Base-by-base conservation (phyloP, 2,329 filamentous ascomycete genomes). In the Sporothrix luriei region DNA sequence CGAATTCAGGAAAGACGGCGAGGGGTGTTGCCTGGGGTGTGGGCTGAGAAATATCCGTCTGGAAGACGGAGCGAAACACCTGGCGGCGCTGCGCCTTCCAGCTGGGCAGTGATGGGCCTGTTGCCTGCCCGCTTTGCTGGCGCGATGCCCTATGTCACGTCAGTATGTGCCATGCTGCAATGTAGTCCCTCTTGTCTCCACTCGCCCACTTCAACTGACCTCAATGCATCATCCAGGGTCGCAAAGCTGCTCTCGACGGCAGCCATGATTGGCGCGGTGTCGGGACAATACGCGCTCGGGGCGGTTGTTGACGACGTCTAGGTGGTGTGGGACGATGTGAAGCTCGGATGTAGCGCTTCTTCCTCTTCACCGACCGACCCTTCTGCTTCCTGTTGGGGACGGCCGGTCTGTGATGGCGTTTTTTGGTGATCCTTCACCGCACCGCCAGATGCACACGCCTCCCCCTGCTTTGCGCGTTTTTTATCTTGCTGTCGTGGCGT, bases 21-120 rank as follows among this genome's bases (percentile, higher is more conserved):
- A 80, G 75, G 46, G 79, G 79, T 16, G 78, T 81, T 26, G 79
- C 77, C 66, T 78, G 77, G 48, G 84, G 82, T 68, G 84, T 84
- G 54, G 84, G 82, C 75, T 83, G 83, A 19, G 82, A 81, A 73
- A 82, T 74, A 71, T 85, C 82, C 19, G 81, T 81, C 71, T 82
- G 82, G 77, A 88, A 88, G 74, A 88, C 84, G 33, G 85, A 87
- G 72, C 81, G 81, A 73, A 88, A 83, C 55, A 86, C 79, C 72
- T 80, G 82, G 69, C 83, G 81, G 74, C 80, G 84, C 71, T 82
- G 83, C 68, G 79, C 77, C 73, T 79, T 80, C 77, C 84, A 82
- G 71, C 72, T 78, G 79, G 68, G 84, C 81, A 68, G 79, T 11
- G 33, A 51, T 5, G 57, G 38, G n/a, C 11, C 52, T 13, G 16